Evolutionary conservation across 2,329 filamentous ascomycete species (phyloP).

Genomic region (Xylariales sp.): DNA sequence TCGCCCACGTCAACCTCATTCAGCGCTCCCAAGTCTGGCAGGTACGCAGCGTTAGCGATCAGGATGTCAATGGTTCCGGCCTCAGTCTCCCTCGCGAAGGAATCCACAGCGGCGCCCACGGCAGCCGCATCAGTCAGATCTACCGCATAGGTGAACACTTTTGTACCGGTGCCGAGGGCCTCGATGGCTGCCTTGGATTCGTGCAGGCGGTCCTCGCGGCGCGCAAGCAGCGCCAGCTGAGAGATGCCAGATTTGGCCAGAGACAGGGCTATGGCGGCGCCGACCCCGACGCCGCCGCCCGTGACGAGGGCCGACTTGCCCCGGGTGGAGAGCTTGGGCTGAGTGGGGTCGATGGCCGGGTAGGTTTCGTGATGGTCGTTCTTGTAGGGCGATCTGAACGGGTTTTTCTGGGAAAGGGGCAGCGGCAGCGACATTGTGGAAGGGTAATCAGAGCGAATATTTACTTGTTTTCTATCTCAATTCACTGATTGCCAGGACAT

Average conservation of each 20-base stretch:
- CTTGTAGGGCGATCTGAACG: too few relatives aligned
- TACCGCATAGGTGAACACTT: conserved; percentile 1
- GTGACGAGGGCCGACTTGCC: conserved; percentile 4
- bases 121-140: background rate
- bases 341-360: conserved; percentile 2
- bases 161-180: background rate
- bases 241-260: conserved; percentile 6
- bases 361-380: too few relatives aligned
- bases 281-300: conserved; percentile 2
- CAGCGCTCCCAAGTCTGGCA: conserved; percentile 12
- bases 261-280: background rate
- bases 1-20: conserved; percentile 12
- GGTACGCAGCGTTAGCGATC: conserved; percentile 21
- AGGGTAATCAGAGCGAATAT: too few relatives aligned
- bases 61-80: conserved; percentile 20
- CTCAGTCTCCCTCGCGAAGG: background rate
- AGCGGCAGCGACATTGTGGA: too few relatives aligned
- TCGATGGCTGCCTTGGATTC: background rate
- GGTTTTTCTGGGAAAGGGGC: too few relatives aligned
- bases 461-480: too few relatives aligned
- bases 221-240: conserved; percentile 1
- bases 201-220: background rate
- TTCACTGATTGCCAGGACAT: too few relatives aligned
- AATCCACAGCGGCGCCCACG: background rate
- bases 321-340: conserved; percentile 1